phyloP scores from a whole-genome alignment of 2,329 filamentous ascomycete genomes.

The Exophiala phaeomuriformis region DNA sequence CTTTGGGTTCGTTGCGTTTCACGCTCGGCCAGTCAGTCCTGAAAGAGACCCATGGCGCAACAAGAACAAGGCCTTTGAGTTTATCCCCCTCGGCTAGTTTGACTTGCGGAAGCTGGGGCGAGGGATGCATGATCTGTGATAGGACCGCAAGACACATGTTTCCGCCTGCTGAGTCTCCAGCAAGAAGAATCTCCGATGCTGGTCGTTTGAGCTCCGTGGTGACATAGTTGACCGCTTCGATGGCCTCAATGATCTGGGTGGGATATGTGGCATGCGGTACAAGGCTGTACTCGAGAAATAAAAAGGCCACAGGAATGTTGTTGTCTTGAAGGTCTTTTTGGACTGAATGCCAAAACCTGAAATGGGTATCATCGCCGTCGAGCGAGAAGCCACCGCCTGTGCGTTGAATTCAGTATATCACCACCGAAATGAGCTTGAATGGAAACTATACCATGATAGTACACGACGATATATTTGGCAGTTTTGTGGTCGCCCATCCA shows the following conservation, averaged over 20 bases:
- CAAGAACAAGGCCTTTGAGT: slow-evolving; percentile 46
- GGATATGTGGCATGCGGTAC: slow-evolving; percentile 41
- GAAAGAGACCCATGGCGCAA: slow-evolving; percentile 54
- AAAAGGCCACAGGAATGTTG: slow-evolving; percentile 43
- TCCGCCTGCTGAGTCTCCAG: slow-evolving; percentile 41
- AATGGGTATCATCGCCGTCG: slow-evolving; percentile 22
- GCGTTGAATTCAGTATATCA: neutral
- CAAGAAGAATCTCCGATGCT: slow-evolving; percentile 35
- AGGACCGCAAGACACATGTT: slow-evolving; percentile 33
- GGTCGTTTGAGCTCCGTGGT: slow-evolving; percentile 31
- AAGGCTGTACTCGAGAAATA: slow-evolving; percentile 55
- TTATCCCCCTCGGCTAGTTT: slow-evolving; percentile 30
- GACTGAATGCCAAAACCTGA: slow-evolving; percentile 24
- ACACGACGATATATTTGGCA: slow-evolving; percentile 25
- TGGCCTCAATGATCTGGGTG: slow-evolving; percentile 38
- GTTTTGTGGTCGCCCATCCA: slow-evolving; percentile 24
- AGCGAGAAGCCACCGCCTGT: slow-evolving; percentile 25
- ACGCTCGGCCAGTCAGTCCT: slow-evolving; percentile 29
- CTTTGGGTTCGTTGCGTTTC: slow-evolving; percentile 14
- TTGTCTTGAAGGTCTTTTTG: slow-evolving; percentile 18
- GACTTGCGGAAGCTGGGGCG: slow-evolving; percentile 36
- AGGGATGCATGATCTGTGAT: slow-evolving; percentile 43
- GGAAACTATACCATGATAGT: slow-evolving; percentile 21
- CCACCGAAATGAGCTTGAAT: neutral
- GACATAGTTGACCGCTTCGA: slow-evolving; percentile 37